Evolutionary conservation across 2,329 filamentous ascomycete species (phyloP), one percentile per base, ranked within the genome.

Genomic region (Aspergillus luchuensis): DNA sequence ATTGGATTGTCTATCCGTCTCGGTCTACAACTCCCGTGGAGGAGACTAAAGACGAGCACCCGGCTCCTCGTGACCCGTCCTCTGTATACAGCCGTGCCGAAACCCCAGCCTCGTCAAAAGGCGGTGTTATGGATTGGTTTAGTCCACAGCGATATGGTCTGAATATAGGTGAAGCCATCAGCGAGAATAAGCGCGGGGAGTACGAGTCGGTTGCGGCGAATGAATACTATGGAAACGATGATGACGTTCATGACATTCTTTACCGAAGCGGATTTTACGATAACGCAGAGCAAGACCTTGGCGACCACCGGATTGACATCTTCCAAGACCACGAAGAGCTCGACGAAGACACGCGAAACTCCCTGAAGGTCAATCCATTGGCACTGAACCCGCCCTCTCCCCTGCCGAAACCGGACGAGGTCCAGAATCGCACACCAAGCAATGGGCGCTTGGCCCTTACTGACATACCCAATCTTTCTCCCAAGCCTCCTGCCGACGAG

Each of bases 361-460:
- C 59, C 3, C 62, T 73, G 33, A 69, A 64, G 6, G 67, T 76
- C n/a, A 79, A 80, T 43, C 80, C 80, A 3, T 69, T 82, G 17
- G 74, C 72, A 60, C 76, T 82, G 71, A 81, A 82, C 55, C 79
- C 79, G 21, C 78, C 79, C 19, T 79, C 78, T 6, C 79, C 79
- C 2, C 72, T 72, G 45, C 75, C 75, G 8, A 56, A 64, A 30
- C 52, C 68, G 17, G 63, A 68, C 1, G 64, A 72, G 10, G 68
- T 66, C 17, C 57, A 57, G 17, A 58, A 68, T 55, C 64, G 69
- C 38, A 66, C 68, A 7, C 71, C 67, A 38, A 64, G 67, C 13
- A 62, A 71, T n/a, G 68, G 69, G 15, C 76, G 76, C 21, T 63
- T 67, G 63, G 71, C 68, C 1, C 63, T 78, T 8, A 67, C 65